Percentiles rank a stretch among this genome's conserved stretches.
Evolutionary conservation across 2,329 filamentous ascomycete genomes (phyloP).

Genomic region (Cryoendolithus antarcticus): DNA sequence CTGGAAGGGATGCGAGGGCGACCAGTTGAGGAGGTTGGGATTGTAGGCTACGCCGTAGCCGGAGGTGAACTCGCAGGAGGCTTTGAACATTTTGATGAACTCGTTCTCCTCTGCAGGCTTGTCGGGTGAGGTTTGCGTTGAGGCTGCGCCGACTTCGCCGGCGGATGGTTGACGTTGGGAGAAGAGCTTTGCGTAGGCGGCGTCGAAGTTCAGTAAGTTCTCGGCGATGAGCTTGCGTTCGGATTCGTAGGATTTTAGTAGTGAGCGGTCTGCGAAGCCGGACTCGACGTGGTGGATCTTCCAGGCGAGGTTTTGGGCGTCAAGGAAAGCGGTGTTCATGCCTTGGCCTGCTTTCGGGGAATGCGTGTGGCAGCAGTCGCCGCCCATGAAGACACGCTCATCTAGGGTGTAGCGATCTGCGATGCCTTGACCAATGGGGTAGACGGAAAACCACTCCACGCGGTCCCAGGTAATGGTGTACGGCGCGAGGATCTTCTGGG

Average conservation of each 20-base stretch:
- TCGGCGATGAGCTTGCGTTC: conserved; percentile 80
- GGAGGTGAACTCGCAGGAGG: conserved; percentile 80
- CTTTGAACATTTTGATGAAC: conserved; percentile 84
- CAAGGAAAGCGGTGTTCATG: conserved; percentile 49
- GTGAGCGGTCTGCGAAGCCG: conserved; percentile 61
- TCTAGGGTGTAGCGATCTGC: conserved; percentile 53
- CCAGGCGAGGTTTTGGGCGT: conserved; percentile 82
- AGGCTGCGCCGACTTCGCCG: conserved; percentile 57
- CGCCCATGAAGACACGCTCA: conserved; percentile 54
- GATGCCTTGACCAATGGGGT: conserved; percentile 54
- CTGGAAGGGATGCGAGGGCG: conserved; percentile 55
- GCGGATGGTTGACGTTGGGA: conserved; percentile 64
- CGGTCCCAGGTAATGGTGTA: conserved; percentile 52
- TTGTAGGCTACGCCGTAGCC: conserved; percentile 84
- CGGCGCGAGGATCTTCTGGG: conserved; percentile 47
- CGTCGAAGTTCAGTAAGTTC: conserved; percentile 73
- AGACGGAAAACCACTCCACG: conserved; percentile 55
- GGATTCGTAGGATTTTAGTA: conserved; percentile 74
- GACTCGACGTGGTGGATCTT: conserved; percentile 86
- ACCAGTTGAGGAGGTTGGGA: conserved; percentile 77
- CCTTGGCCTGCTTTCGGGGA: conserved; percentile 52
- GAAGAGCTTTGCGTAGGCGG: conserved; percentile 81
- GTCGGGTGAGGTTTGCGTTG: conserved; percentile 34
- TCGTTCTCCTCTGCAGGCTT: conserved; percentile 49
- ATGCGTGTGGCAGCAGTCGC: conserved; percentile 53